A percentile compares a stretch with the other conserved stretches of the same genome.
Evolutionary conservation across 2,329 filamentous ascomycete species (phyloP).

Genomic region (Pseudocercospora vitis): DNA sequence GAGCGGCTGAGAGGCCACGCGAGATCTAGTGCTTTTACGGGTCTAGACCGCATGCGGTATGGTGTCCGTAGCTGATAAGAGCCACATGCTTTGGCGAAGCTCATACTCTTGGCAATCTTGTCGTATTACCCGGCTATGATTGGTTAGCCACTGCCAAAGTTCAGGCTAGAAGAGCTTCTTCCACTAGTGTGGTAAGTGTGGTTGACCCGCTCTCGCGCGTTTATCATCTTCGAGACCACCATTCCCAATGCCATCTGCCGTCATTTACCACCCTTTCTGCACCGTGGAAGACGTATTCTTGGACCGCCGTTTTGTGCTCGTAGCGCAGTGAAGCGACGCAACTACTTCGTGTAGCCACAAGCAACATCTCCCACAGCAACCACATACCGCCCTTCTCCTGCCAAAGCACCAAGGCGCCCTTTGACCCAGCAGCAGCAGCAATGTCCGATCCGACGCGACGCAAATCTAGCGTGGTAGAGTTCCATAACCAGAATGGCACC

Average conservation of each 20-base stretch:
- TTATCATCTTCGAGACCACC: too few relatives aligned
- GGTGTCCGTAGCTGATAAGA: neutral
- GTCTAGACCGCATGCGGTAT: neutral
- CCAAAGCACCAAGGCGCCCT: neutral
- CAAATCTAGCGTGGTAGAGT: conserved; percentile 21
- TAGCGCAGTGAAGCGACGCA: too few relatives aligned
- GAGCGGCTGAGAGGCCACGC: neutral
- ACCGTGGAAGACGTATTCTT: too few relatives aligned
- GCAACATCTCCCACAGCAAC: neutral
- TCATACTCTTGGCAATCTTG: neutral
- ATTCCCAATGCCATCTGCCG: too few relatives aligned
- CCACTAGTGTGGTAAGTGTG: neutral
- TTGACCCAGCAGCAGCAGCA: neutral
- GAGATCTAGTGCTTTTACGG: neutral
- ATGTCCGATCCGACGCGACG: conserved; percentile 15
- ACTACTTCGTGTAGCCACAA: too few relatives aligned
- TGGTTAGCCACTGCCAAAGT: neutral
- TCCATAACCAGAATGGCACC: conserved; percentile 17
- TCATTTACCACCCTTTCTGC: too few relatives aligned
- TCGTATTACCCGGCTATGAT: neutral
- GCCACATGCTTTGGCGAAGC: neutral
- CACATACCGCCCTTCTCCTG: neutral
- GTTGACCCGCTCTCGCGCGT: too few relatives aligned
- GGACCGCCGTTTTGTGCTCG: too few relatives aligned
- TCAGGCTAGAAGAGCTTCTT: neutral